Conservation (phyloP, 1,284 basidiomycete species). For the Sporisorium iseilematis-ciliati region DNA sequence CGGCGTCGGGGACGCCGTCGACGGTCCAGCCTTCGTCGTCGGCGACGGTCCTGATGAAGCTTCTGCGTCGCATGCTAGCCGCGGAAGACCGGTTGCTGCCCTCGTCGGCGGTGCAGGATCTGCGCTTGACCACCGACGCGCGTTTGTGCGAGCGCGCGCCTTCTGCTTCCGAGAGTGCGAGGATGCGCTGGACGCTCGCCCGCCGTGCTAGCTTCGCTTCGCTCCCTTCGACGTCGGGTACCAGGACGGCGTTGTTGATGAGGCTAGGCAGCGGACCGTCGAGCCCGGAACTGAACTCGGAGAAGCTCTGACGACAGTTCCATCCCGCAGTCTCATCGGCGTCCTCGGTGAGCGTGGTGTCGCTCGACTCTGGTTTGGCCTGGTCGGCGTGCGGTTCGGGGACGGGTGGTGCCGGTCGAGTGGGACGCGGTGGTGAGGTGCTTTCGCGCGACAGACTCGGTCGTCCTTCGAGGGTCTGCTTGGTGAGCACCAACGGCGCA, state of each 20-base stretch:
- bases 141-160: conserved; percentile 13
- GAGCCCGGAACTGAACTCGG: conserved; percentile 16
- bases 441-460: background rate
- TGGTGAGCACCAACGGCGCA: background rate
- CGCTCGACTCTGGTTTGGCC: background rate
- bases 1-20: background rate
- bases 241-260: background rate
- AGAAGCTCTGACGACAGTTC: conserved; percentile 22
- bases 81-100: conserved; percentile 30
- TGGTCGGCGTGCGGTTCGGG: background rate
- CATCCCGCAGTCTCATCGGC: conserved; percentile 16
- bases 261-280: conserved; percentile 27
- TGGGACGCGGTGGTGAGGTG: conserved; percentile 21
- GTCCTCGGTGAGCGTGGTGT: conserved; percentile 23
- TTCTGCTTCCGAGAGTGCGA: conserved; percentile 31
- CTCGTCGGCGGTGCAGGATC: background rate
- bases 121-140: conserved; percentile 16
- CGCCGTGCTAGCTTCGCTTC: conserved; percentile 4
- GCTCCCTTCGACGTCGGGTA: conserved; percentile 1
- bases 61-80: conserved; percentile 6
- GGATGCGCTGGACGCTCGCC: conserved; percentile 35
- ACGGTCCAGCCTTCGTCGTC: conserved; percentile 31
- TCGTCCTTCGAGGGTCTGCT: background rate
- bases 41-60: conserved; percentile 14
- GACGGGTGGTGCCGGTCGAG: conserved; percentile 11